Evolutionary conservation across 768 basidiomycete genomes (phyloP).

Genomic region (Auriscalpium vulgare): DNA sequence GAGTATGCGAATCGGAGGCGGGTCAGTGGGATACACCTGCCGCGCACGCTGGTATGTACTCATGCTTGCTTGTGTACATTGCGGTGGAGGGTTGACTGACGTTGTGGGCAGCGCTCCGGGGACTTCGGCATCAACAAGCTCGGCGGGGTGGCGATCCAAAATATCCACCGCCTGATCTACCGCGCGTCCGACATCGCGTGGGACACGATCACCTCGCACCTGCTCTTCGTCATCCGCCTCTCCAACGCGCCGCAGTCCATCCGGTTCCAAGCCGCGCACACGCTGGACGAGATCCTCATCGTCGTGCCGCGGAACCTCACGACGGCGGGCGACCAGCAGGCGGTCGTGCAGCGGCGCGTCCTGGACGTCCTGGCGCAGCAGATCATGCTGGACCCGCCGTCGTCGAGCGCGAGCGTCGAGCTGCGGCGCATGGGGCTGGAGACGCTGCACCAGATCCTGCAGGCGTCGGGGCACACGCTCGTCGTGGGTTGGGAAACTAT

Average conservation of each 20-base stretch:
- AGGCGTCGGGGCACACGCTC: conserved; percentile 86
- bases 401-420: conserved; percentile 53
- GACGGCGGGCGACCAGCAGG: conserved; percentile 50
- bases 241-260: conserved; percentile 64
- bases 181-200: conserved; percentile 80
- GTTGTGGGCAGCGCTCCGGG: conserved; percentile 54
- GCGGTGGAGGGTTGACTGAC: background rate
- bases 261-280: conserved; percentile 82
- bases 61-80: background rate
- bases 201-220: conserved; percentile 72
- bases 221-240: conserved; percentile 69
- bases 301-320: conserved; percentile 67
- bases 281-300: conserved; percentile 77
- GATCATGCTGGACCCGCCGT: conserved; percentile 38
- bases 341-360: conserved; percentile 70
- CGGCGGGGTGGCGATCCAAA: conserved; percentile 70
- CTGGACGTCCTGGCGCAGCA: conserved; percentile 82
- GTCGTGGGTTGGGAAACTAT: conserved; percentile 91
- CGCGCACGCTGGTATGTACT: conserved; percentile 60
- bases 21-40: conserved; percentile 84
- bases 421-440: conserved; percentile 84
- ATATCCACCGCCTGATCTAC: conserved; percentile 82
- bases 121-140: conserved; percentile 93
- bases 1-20: conserved; percentile 48
- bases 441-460: conserved; percentile 82